Evolutionary conservation across 2,329 filamentous ascomycete species (phyloP), one percentile per base, ranked within the genome.

Genomic region (Tolypocladium sp.): DNA sequence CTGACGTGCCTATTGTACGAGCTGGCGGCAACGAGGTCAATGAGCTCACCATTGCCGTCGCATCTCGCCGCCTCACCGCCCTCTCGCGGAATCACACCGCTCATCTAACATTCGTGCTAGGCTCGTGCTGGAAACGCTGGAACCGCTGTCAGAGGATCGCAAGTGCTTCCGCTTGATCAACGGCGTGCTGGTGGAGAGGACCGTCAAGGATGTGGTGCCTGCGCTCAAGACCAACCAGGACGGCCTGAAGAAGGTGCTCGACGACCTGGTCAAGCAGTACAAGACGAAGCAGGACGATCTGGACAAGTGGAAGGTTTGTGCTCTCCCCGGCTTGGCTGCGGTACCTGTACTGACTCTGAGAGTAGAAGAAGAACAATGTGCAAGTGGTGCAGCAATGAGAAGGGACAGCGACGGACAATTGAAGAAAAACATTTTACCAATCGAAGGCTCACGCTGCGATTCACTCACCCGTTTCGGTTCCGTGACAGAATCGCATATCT

Each of bases 131-230:
- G 93, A 97, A 71, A 97, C 93, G 4, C 78, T 99, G 63, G 83
- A 88, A 61, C 92, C 92, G 53, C 83, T 97, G 30, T 82, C 90
- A 1, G 83, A 81, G 63, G 89, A 96, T 65, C 90, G 94, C 69
- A 99, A 97, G 79, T 97, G 93, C 77, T 99, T 97, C 77, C 92
- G 94, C 67, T 91, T 99, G 84, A 95, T 99, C 74, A 97, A 99
- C 74, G 94, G 94, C 53, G 92, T 97, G 30, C 79, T 99, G 60
- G 91, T 96, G 58, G 94, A 99, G 79, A 84, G 92, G 66, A 97
- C 93, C 20, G 91, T 99, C 66, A 83, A 91, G 74, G 94, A 97
- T 73, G 91, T 99, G 15, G 81, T 96, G 58, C 94, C 94, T 7
- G 90, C 91, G 33, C 81, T 99, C 62, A 88, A 91, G 77, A 97